Evolutionary conservation across 441 rosid species (phyloP).

Genomic region (Populus hybrid): DNA sequence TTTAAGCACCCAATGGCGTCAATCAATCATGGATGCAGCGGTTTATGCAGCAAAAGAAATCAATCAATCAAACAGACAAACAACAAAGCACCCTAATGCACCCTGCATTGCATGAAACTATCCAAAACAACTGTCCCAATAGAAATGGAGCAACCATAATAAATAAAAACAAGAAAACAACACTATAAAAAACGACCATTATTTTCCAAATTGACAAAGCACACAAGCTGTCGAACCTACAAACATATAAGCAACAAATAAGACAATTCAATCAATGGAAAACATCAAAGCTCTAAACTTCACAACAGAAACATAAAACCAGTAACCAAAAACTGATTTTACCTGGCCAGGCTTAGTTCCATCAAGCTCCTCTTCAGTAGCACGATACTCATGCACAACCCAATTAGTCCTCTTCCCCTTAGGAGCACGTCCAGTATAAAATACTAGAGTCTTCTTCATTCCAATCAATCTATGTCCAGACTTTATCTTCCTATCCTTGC

Average conservation of each 20-base stretch:
- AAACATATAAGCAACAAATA: neutral
- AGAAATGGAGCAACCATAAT: neutral
- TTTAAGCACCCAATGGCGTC: neutral
- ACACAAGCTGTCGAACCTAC: neutral
- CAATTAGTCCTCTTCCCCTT: slow-evolving; percentile 61
- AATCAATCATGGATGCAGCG: neutral
- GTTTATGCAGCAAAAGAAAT: neutral
- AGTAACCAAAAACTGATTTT: neutral
- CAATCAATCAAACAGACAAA: neutral
- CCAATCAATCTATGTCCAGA: too few species aligned
- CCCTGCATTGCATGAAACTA: neutral
- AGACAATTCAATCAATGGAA: neutral
- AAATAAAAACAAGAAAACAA: too few species aligned
- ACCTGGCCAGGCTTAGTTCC: slow-evolving; percentile 83
- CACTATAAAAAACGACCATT: neutral
- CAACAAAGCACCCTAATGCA: neutral
- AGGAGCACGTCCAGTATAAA: slow-evolving; percentile 24
- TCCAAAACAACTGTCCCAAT: neutral
- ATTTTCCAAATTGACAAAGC: neutral
- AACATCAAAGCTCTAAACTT: neutral
- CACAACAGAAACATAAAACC: neutral
- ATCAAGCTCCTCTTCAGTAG: slow-evolving; percentile 65
- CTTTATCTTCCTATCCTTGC: too few species aligned
- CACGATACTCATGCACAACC: slow-evolving; percentile 88
- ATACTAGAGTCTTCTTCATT: too few species aligned